Conservation (phyloP, 331 rosid genomes). For the Cydonia oblonga region DNA sequence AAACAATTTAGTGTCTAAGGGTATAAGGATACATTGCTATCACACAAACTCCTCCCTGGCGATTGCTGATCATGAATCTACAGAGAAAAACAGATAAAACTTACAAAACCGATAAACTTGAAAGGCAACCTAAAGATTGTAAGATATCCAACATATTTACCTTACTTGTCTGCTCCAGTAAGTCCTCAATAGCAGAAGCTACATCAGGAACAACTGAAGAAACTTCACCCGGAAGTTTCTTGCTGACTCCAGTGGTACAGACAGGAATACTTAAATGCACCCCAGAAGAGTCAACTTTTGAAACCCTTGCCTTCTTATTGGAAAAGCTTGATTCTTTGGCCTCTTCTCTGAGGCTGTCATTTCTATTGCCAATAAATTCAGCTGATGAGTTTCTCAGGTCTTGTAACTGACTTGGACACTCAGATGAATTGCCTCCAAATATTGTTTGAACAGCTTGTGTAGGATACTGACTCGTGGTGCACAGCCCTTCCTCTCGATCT, state of each 20-base stretch:
- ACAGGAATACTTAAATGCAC: conserved; percentile 22
- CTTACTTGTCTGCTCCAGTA: conserved; percentile 91
- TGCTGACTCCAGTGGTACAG: conserved; percentile 28
- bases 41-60: conserved; percentile 40
- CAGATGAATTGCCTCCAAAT: conserved; percentile 40
- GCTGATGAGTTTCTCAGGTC: conserved; percentile 23
- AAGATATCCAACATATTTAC: conserved; percentile 33
- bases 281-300: conserved; percentile 38
- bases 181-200: conserved; percentile 91
- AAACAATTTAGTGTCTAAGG: conserved; percentile 2
- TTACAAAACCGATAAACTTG: conserved; percentile 16
- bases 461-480: conserved; percentile 72
- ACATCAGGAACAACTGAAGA: conserved; percentile 73
- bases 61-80: conserved; percentile 78
- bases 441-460: conserved; percentile 53
- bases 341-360: conserved; percentile 24
- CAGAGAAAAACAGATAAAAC: conserved; percentile 6
- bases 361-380: conserved; percentile 18
- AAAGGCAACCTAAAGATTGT: conserved; percentile 4
- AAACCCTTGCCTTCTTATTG: conserved; percentile 65
- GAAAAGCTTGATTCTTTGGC: conserved; percentile 22
- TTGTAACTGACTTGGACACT: conserved; percentile 39
- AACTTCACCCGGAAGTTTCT: conserved; percentile 25
- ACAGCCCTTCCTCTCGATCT: conserved; percentile 68
- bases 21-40: conserved; percentile 59